A percentile compares a stretch with the other conserved stretches of the same genome.
These are phyloP conservation scores for Lolium perenne DNA, from an alignment of 176 grass and related monocot species.

Conservation along the genomic window DNA sequence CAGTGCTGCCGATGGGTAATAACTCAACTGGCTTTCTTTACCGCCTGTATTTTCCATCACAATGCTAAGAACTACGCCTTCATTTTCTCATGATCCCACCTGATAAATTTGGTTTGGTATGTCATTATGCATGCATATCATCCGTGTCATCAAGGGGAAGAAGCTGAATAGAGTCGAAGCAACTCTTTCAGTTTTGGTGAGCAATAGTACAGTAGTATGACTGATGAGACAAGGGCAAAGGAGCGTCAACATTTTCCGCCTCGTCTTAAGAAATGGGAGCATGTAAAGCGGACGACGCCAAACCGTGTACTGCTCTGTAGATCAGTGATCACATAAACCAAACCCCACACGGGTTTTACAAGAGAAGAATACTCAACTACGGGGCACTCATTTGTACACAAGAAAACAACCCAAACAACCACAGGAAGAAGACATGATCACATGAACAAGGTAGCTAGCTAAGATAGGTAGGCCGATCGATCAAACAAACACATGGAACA, in stretches of 20 bases:
- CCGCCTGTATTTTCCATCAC: too few species aligned
- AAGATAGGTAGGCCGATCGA: neutral
- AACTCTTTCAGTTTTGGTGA: neutral
- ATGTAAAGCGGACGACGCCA: neutral
- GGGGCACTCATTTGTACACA: neutral
- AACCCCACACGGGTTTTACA: neutral
- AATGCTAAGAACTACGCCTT: neutral
- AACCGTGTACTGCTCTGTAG: neutral
- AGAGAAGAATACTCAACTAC: neutral
- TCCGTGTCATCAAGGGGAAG: neutral
- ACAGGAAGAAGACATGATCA: neutral
- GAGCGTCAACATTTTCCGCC: neutral
- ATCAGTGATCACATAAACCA: neutral
- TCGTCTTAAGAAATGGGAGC: neutral
- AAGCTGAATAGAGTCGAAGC: neutral
- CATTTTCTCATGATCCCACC: neutral
- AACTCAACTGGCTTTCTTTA: neutral
- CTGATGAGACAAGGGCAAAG: too few species aligned
- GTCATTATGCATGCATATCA: neutral
- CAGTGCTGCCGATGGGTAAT: neutral
- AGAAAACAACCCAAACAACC: neutral
- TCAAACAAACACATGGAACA: neutral
- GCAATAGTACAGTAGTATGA: too few species aligned
- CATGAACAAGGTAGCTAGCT: constrained; percentile 1
- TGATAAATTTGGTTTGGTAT: neutral